Base-by-base conservation (phyloP, 768 basidiomycete genomes). In the Tylopilus rubrobrunneus region DNA sequence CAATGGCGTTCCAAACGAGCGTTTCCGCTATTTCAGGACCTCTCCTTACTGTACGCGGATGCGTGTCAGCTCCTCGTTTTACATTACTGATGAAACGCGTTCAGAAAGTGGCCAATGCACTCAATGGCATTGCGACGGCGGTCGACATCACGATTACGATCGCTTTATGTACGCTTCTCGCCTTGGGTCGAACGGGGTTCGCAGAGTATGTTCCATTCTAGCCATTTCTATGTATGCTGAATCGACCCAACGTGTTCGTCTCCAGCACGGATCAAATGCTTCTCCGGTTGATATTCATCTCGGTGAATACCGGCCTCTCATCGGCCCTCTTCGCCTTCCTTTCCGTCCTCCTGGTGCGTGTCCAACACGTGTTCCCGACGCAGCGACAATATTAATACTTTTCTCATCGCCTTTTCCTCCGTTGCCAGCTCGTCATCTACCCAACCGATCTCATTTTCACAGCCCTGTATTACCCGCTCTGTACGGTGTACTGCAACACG, bases 401-500 rank as follows among this genome's bases (percentile, higher is more conserved):
- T 34, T 21, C 33, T 12, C 40, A 41, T 41, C 40, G 10, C n/a
- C n/a, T 4, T 23, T 8, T 31, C 29, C 7, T 14, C 15, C 7
- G 7, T 45, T 27, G 28, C 11, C 46, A 67, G 64, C 53, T 65
- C 6, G 57, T 64, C 34, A 25, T 62, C 48, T 66, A 63, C 23
- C 67, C 66, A 11, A 53, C 52, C 47, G 48, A 67, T 37, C 57
- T 62, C 49, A 55, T 64, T 45, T 58, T 61, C 47, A 56, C 50
- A 15, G 63, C 62, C 6, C 17, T 71, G 37, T 71, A 66, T 47
- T 67, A 60, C 41, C 66, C 71, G 6, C 57, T 72, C 23, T 67
- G 69, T 44, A 61, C 67, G 29, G 56, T 71, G 15, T 73, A 74
- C 42, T 64, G 70, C 45, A 70, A 67, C 56, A 67, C 71, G 25